A percentile compares a stretch with the other conserved stretches of the same genome.
Evolutionary conservation across 2,329 filamentous ascomycete genomes (phyloP).

Genomic region (Cladosporium velox): DNA sequence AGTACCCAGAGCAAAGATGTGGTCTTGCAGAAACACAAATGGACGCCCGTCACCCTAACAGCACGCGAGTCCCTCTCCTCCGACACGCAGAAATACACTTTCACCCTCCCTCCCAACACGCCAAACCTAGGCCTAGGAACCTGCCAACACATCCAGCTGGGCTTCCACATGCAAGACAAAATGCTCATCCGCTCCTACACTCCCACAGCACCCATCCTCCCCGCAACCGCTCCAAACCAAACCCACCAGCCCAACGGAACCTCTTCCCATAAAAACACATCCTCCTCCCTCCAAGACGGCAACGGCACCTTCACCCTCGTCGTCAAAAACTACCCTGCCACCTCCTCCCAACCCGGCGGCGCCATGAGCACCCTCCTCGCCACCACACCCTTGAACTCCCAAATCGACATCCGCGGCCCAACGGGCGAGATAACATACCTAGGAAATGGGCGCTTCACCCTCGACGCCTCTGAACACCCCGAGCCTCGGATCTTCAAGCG

Average conservation of each 20-base stretch:
- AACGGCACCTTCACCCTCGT: slow-evolving; percentile 52
- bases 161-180: slow-evolving; percentile 55
- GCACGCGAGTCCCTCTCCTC: slow-evolving; percentile 44
- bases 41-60: slow-evolving; percentile 49
- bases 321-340: slow-evolving; percentile 56
- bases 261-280: not conserved
- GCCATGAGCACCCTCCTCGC: slow-evolving; percentile 57
- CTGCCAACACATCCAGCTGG: slow-evolving; percentile 56
- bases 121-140: slow-evolving; percentile 52
- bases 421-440: slow-evolving; percentile 54
- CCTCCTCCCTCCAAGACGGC: slow-evolving; percentile 26
- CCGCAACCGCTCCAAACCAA: slow-evolving; percentile 25
- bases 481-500: slow-evolving; percentile 45
- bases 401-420: slow-evolving; percentile 55
- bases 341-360: slow-evolving; percentile 52
- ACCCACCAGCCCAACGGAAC: not conserved
- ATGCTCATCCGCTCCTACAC: slow-evolving; percentile 56
- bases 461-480: slow-evolving; percentile 44
- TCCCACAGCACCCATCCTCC: slow-evolving; percentile 50
- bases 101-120: slow-evolving; percentile 45
- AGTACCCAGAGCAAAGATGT: slow-evolving; percentile 35
- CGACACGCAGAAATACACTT: slow-evolving; percentile 52
- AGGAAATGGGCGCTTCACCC: slow-evolving; percentile 49
- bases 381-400: slow-evolving; percentile 50
- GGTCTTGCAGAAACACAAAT: slow-evolving; percentile 48